Conservation (phyloP, 257 asterid species). For the Gardenia jasminoides region DNA sequence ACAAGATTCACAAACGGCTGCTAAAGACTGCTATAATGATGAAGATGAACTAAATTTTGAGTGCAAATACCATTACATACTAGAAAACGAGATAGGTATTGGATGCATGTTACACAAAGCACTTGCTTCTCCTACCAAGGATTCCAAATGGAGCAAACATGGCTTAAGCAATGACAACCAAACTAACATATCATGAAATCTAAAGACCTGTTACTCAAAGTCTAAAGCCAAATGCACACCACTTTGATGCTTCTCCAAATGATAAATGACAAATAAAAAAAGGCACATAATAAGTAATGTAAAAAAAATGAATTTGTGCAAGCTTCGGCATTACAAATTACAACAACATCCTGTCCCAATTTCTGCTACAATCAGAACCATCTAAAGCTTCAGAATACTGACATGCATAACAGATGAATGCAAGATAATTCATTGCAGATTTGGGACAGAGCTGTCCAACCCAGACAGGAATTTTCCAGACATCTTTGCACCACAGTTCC, state of each 20-base stretch:
- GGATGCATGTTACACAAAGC: slow-evolving; percentile 38
- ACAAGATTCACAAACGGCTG: neutral
- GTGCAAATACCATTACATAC: slow-evolving; percentile 17
- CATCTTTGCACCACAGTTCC: neutral
- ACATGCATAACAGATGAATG: neutral
- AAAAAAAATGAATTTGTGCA: neutral
- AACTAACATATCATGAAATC: no score
- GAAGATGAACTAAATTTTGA: slow-evolving; percentile 37
- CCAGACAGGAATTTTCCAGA: neutral
- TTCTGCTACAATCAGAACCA: neutral
- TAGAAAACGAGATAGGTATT: slow-evolving; percentile 46
- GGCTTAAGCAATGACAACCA: no score
- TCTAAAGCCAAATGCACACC: no score
- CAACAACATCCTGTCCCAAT: neutral
- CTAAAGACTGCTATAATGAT: neutral
- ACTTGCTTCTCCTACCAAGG: neutral
- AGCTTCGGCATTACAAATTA: neutral
- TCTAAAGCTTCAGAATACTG: neutral
- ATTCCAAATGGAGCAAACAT: no score
- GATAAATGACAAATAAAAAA: neutral
- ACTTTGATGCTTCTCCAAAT: neutral
- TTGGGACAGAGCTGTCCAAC: neutral
- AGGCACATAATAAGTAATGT: neutral
- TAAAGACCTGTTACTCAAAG: no score
- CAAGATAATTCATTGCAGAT: neutral